Base-by-base conservation (phyloP, 148 eudicot species). In the Dianthus caryophyllus region DNA sequence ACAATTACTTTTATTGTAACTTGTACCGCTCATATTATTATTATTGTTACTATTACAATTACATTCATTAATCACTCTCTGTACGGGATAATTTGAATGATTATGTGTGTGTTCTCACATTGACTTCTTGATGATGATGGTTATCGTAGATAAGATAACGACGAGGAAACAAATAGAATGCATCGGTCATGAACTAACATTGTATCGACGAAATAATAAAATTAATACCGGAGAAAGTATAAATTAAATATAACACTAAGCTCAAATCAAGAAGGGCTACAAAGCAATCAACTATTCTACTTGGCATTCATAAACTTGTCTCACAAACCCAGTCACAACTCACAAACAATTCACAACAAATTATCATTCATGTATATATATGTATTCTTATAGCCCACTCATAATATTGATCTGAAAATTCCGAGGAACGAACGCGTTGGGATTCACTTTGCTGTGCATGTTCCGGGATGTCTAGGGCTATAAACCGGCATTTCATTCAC, bases 331-430 rank as follows among this genome's bases (percentile, higher is more conserved):
- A 80, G 51, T 17, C 67, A 58, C 39, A 67, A 33, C n/a, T n/a
- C n/a, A n/a, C n/a, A n/a, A 75, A 75, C 73, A 75, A 64, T 62
- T 74, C 68, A 43, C 55, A 71, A 20, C 15, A 53, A 36, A 36
- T 25, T 24, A 31, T 49, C 36, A 73, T 56, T n/a, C n/a, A n/a
- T n/a, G n/a, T n/a, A 18, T 57, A 52, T 75, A 68, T 79, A 53
- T n/a, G 29, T 72, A 25, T 58, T 46, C 64, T 67, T 21, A 6
- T 55, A 67, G 50, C 65, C 59, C 27, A 47, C 17, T 14, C 12
- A 29, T 16, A 31, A 59, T 4, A 29, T 46, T 12, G 4, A 7
- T 22, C 15, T 60, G 16, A 29, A 65, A n/a, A 59, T n/a, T 11
- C 38, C 16, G n/a, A 43, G 15, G 16, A 1, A n/a, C 22, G 30